Conservation (phyloP, 1,284 basidiomycete species). For the Pisolithus thermaeus region DNA sequence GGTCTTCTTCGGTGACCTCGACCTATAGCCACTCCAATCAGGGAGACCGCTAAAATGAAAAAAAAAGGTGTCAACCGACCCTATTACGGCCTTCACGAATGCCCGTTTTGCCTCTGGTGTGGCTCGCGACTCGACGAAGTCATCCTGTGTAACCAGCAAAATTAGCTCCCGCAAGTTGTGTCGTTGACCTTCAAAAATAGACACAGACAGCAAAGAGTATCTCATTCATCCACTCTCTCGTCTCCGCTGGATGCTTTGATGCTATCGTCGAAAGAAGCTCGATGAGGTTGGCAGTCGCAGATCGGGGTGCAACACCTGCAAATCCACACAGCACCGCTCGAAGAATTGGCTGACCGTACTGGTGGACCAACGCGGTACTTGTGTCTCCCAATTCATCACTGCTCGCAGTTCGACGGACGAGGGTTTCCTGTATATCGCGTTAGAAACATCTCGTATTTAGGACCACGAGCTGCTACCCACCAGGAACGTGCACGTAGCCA, state of each 20-base stretch:
- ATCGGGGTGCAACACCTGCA: conserved; percentile 75
- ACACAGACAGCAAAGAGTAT: conserved; percentile 63
- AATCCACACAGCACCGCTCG: conserved; percentile 71
- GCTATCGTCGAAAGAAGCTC: conserved; percentile 69
- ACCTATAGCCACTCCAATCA: conserved; percentile 33
- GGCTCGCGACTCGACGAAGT: conserved; percentile 62
- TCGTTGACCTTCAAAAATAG: conserved; percentile 3
- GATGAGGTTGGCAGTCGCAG: conserved; percentile 77
- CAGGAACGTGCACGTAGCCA: conserved; percentile 76
- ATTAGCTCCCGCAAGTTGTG: conserved; percentile 1
- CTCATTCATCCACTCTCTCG: conserved; percentile 64
- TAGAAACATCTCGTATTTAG: conserved; percentile 1
- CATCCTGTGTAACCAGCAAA: conserved; percentile 37
- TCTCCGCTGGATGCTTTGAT: conserved; percentile 48
- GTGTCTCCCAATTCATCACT: conserved; percentile 48
- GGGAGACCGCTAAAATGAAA: background rate
- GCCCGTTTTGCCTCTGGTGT: conserved; percentile 67
- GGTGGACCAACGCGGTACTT: conserved; percentile 45
- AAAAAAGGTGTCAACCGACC: conserved; percentile 38
- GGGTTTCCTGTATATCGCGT: conserved; percentile 38
- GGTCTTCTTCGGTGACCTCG: conserved; percentile 57
- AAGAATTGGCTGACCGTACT: conserved; percentile 67
- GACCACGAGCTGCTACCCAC: conserved; percentile 39
- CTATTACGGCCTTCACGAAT: conserved; percentile 68
- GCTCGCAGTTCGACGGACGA: conserved; percentile 57